Base-by-base conservation (phyloP, 2,329 filamentous ascomycete genomes). In the Teratosphaeria destructans region DNA sequence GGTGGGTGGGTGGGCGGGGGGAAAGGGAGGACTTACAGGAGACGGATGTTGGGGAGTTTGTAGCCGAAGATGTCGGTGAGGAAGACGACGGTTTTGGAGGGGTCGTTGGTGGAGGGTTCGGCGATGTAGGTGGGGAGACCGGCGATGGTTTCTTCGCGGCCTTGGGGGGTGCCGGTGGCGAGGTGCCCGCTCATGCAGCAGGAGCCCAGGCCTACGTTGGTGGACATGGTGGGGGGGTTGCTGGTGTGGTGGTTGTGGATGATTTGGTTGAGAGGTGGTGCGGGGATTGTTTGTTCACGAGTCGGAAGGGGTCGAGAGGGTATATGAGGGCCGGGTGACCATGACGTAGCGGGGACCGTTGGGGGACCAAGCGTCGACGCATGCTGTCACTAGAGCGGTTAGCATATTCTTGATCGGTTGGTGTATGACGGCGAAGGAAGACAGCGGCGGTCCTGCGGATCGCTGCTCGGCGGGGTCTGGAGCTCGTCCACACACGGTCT, bases 31-130 rank as follows among this genome's bases (percentile, higher is more conserved):
- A 54, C 32, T 54, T 19, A 37, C 23, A 80, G 68, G 3, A 80
- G 64, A 35, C 78, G 74, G 53, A 74, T 67, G 65, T 80, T 80
- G 35, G 71, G 66, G 55, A 79, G 73, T n/a, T 74, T 74, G 74
- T 74, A 79, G 61, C 78, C 78, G 61, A 79, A 80, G 67, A 81
- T 76, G 64, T 79, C 76, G 54, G 70, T 66, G 55, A 81, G 70
- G 62, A 81, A 76, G 57, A 81, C 71, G 52, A 80, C 72, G 3
- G 73, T 73, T 63, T 77, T 77, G 39, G 74, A 71, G 54, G 72
- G 77, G n/a, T 70, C 72, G 26, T 70, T 72, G 57, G 71, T 65
- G 57, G 73, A 69, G n/a, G 76, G 73, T 62, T 77, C 76, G 11
- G 77, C 70, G 19, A 78, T 66, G 65, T 78, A 78, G n/a, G 74